Evolutionary conservation across 2,329 filamentous ascomycete genomes (phyloP), one percentile per base, ranked within the genome.

Genomic region (Arthrobotrys megalospora): DNA sequence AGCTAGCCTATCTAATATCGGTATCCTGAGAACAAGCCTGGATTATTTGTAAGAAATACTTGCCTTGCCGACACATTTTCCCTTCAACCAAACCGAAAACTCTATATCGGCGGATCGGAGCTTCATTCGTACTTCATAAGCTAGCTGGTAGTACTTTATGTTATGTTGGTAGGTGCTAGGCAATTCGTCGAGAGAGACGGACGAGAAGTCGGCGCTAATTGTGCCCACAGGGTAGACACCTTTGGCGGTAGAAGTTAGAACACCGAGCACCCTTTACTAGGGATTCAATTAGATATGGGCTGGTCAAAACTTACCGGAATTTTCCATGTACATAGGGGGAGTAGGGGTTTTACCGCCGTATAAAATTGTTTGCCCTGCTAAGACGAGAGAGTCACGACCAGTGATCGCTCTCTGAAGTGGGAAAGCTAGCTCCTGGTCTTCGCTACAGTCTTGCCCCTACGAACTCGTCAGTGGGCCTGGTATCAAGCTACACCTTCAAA

Each of bases 391-490:
- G 7, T 16, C 6, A 21, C n/a, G n/a, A 14, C 16, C 21, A 12
- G 1, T 28, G n/a, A 69, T 36, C 8, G 12, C 14, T 3, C 5
- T 1, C 1, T 36, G 48, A 1, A 72, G 11, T n/a, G 14, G 5
- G 47, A 65, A 73, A 6, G 24, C 14, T 10, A 73, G 36, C 4
- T 67, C 34, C 24, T 12, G 16, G 3, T 62, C 62, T n/a, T 67
- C 52, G 24, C 3, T 24, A 19, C 63, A 75, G 3, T 62, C 52
- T 1, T 75, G 62, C 2, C 71, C 71, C 71, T 76, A 38, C 3
- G 34, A 4, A 19, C 52, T 6, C 8, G 24, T 53, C n/a, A n/a
- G n/a, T n/a, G n/a, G n/a, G 5, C 8, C 24, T 16, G 3, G 45
- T 10, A n/a, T 21, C 1, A 1, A 16, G 28, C 10, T 16, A 10